These are phyloP conservation scores for Colletotrichum cuscutae DNA, from an alignment of 2,329 filamentous ascomycete species.

Conservation along the genomic window DNA sequence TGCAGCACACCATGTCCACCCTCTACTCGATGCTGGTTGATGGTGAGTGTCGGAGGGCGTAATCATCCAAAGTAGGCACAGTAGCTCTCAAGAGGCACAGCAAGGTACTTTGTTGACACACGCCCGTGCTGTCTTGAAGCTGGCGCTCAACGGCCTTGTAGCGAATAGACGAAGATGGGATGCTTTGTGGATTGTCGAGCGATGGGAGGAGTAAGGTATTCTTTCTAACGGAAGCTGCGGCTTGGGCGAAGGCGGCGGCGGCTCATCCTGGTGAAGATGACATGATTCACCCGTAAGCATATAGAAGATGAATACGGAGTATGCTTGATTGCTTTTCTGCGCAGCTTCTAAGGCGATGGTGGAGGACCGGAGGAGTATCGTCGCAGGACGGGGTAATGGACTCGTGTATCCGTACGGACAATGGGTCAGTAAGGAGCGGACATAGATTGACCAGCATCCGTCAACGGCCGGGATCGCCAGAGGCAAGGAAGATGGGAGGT, in stretches of 20 bases:
- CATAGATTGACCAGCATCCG: constrained; percentile 19
- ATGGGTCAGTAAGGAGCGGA: constrained; percentile 5
- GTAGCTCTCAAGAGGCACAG: constrained; percentile 10
- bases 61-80: not conserved
- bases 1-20: constrained; percentile 17
- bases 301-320: not conserved
- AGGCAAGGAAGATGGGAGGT: not conserved
- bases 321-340: not conserved
- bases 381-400: not conserved
- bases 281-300: not conserved
- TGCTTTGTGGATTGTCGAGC: constrained; percentile 10
- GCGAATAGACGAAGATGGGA: not conserved
- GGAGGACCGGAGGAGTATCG: constrained; percentile 1
- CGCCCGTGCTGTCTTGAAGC: constrained; percentile 6
- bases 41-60: constrained; percentile 22
- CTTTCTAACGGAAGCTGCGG: not conserved
- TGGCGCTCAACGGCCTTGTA: not conserved
- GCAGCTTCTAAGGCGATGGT: not conserved
- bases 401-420: not conserved
- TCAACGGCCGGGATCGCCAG: constrained; percentile 1
- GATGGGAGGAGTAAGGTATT: not conserved
- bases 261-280: not conserved
- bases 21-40: constrained; percentile 15
- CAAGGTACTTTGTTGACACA: constrained; percentile 27
- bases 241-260: not conserved